Base-by-base conservation (phyloP, 148 eudicot species). In the Fagopyrum homotropicum region DNA sequence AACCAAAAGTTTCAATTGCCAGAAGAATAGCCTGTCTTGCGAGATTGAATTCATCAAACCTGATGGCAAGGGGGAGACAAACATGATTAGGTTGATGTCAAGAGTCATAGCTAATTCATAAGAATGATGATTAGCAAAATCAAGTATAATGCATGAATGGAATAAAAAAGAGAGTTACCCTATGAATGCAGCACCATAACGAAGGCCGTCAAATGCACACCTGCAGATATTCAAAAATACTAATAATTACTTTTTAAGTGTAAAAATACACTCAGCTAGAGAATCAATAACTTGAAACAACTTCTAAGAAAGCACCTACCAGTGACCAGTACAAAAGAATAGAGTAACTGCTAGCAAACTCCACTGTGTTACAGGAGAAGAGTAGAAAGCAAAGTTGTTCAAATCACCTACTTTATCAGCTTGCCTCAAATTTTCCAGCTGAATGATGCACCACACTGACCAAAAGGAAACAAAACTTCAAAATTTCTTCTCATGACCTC, bases 161-260 rank as follows among this genome's bases (percentile, higher is more conserved):
- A 64, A 64, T 40, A 10, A 9, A 8, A 40, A 45, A 43, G 71
- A 66, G 12, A 14, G 17, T 90, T 77, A 95, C 99, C 98, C 99
- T 44, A 90, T 78, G 87, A 96, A 92, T 74, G 99, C 94, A 76
- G 98, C 94, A 80, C 91, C 99, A 81, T 90, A 96, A 68, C 90
- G 88, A 69, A 96, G 94, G 64, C 98, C 99, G 74, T 96, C 99
- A 85, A 96, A 96, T 29, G 99, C 95, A 82, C 99, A 96, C 99
- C 99, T 95, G 74, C 35, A 82, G 22, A 49, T 2, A 70, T n/a
- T 49, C 7, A 56, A 49, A 51, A 19, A 19, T n/a, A 44, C 64
- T 7, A 56, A 77, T 54, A 72, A 9, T 52, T 59, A 49, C 19
- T 19, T 30, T 75, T 50, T 61, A 45, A 48, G 14, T 17, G 50